Evolutionary conservation across 306 rosid genomes (phyloP).

Genomic region (Sindora glabra): DNA sequence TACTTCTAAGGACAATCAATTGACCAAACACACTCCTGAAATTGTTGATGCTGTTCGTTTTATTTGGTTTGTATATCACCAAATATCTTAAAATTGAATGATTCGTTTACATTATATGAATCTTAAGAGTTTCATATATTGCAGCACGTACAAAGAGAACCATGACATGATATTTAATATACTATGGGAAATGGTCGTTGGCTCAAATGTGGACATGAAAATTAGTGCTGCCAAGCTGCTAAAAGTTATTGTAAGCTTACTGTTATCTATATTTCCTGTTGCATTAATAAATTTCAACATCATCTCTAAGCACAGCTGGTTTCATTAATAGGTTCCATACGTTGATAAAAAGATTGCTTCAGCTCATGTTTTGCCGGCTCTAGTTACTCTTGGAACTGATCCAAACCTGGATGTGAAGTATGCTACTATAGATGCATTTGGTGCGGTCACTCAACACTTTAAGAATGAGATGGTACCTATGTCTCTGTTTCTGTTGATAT

Average conservation of each 20-base stretch:
- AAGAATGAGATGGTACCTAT: conserved; percentile 72
- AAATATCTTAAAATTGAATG: not conserved
- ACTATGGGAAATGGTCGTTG: conserved; percentile 98
- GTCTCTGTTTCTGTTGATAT: conserved; percentile 14
- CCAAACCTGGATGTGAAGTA: conserved; percentile 82
- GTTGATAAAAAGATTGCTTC: conserved; percentile 87
- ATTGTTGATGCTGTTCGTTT: conserved; percentile 86
- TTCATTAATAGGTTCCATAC: conserved; percentile 61
- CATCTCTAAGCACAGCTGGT: not conserved
- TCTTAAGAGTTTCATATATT: conserved; percentile 20
- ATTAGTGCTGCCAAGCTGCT: conserved; percentile 74
- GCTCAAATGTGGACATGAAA: conserved; percentile 70
- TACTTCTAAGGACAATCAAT: conserved; percentile 35
- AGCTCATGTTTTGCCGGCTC: conserved; percentile 89
- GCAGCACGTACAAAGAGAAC: conserved; percentile 75
- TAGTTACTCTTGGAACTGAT: conserved; percentile 89
- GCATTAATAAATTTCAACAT: conserved; percentile 19
- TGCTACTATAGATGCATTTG: conserved; percentile 93
- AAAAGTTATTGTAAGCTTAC: conserved; percentile 68
- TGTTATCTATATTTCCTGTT: conserved; percentile 19
- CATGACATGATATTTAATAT: conserved; percentile 71
- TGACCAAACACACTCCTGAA: conserved; percentile 52
- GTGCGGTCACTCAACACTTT: conserved; percentile 91
- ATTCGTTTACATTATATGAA: conserved; percentile 13
- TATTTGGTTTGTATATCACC: conserved; percentile 58